Base-by-base conservation (phyloP, 2,329 filamentous ascomycete species). In the Rutstroemia sp. region DNA sequence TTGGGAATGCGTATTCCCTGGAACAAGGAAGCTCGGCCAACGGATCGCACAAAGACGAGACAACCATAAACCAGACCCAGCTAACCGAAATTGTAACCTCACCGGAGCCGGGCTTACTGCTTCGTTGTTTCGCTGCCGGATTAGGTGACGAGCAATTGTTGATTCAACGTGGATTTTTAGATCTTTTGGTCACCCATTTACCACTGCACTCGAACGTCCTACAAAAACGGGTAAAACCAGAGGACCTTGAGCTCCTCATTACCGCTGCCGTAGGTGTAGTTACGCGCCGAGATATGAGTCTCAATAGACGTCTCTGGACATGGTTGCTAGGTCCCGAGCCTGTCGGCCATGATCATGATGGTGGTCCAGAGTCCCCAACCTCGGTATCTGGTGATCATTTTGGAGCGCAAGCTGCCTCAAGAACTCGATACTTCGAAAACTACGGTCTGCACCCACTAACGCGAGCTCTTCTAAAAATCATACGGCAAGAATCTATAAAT, bases 291-390 rank as follows among this genome's bases (percentile, higher is more conserved):
- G 94, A 99, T 62, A 99, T 99, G 94, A 95, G 92, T 68, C 75
- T 99, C 49, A 99, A 99, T 69, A 79, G 94, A 64, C 83, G 94
- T 39, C 75, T 99, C n/a, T 97, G 92, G 91, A 84, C 88, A 45
- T 99, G 94, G 94, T 85, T 97, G 59, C 77, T 99, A 2, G 94
- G 94, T 0, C 92, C 92, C 2, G 89, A 81, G 50, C 80, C 80
- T 49, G 65, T 72, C 21, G 54, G 52, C 23, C 64, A 72, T 54
- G 78, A 84, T 58, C 64, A 73, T 21, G 78, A 84, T 51, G 72
- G 71, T 14, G 71, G 68, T 0, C 64, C 70, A 39, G 77, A 80
- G 54, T 78, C 74, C 14, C 76, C 77, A 27, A 63, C 54, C 17
- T 70, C 63, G 39, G 55, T 60, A 7, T 19, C 60, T 38, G 58